Conservation (phyloP, 169 alveolate species). For the Plasmodium adleri region DNA sequence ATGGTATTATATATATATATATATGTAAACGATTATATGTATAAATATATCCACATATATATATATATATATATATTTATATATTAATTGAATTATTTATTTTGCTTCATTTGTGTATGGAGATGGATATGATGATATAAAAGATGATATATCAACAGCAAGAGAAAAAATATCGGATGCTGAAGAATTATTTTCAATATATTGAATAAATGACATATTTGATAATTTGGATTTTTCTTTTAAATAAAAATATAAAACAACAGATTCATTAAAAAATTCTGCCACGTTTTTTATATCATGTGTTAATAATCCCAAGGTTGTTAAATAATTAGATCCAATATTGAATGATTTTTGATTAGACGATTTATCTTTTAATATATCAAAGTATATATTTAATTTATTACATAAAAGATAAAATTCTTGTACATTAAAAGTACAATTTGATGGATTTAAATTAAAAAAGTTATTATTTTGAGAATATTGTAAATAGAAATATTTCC, state of each 20-base stretch:
- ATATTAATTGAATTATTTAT: not conserved
- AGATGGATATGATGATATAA: conserved; percentile 44
- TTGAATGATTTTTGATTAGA: conserved; percentile 53
- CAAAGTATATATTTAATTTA: conserved; percentile 41
- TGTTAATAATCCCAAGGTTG: conserved; percentile 41
- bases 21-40: not conserved
- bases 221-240: conserved; percentile 23
- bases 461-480: conserved; percentile 44
- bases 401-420: conserved; percentile 50
- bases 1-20: conserved; percentile 1
- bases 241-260: conserved; percentile 15
- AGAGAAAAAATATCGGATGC: conserved; percentile 48
- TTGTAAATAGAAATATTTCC: conserved; percentile 20
- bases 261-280: conserved; percentile 33
- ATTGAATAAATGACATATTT: conserved; percentile 11
- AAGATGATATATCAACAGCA: conserved; percentile 44
- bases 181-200: not conserved
- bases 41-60: not conserved
- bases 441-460: conserved; percentile 26
- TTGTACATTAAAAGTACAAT: conserved; percentile 15
- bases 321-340: conserved; percentile 55
- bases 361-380: conserved; percentile 15
- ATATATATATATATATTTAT: not conserved
- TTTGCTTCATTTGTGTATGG: not conserved
- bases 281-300: conserved; percentile 53